Percentiles rank a stretch among this genome's conserved stretches.
Conservation (phyloP, 768 basidiomycete species). For the Auriscalpium microsporum region DNA sequence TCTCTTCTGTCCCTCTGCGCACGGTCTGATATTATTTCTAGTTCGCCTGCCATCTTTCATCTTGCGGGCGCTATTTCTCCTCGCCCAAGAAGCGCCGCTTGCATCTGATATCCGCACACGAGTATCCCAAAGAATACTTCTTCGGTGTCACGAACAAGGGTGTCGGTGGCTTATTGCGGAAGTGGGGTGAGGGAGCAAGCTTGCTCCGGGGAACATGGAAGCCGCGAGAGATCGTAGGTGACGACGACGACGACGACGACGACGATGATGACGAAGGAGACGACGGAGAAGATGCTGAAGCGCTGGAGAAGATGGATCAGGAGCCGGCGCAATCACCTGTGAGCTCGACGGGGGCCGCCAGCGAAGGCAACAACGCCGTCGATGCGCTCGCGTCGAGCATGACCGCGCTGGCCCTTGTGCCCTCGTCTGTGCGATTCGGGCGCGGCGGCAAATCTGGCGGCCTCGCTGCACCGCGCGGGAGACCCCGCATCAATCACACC, state of each 20-base stretch:
- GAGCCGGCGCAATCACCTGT: too few relatives aligned
- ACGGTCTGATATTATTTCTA: conserved; percentile 16
- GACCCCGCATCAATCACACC: not conserved
- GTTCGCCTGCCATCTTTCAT: conserved; percentile 74
- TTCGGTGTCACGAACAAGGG: conserved; percentile 91
- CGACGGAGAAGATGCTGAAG: conserved; percentile 1
- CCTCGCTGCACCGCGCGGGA: not conserved
- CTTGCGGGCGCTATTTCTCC: conserved; percentile 51
- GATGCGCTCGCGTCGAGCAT: conserved; percentile 44
- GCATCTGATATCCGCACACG: conserved; percentile 76
- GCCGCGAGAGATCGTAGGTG: conserved; percentile 25
- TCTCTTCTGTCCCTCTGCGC: conserved; percentile 5
- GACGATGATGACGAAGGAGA: conserved; percentile 20
- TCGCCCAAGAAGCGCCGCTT: conserved; percentile 71
- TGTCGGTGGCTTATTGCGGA: conserved; percentile 67
- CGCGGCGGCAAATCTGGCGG: conserved; percentile 38
- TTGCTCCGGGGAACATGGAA: conserved; percentile 72
- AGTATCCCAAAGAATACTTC: conserved; percentile 84
- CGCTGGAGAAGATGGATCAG: not conserved
- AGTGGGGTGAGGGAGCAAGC: conserved; percentile 80
- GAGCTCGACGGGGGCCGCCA: not conserved
- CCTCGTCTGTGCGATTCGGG: conserved; percentile 63
- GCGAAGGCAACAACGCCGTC: conserved; percentile 14
- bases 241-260: not conserved
- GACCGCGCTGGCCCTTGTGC: conserved; percentile 50